phyloP scores from a whole-genome alignment of 495 filamentous ascomycete species.

The Polyplosphaeria fusca region DNA sequence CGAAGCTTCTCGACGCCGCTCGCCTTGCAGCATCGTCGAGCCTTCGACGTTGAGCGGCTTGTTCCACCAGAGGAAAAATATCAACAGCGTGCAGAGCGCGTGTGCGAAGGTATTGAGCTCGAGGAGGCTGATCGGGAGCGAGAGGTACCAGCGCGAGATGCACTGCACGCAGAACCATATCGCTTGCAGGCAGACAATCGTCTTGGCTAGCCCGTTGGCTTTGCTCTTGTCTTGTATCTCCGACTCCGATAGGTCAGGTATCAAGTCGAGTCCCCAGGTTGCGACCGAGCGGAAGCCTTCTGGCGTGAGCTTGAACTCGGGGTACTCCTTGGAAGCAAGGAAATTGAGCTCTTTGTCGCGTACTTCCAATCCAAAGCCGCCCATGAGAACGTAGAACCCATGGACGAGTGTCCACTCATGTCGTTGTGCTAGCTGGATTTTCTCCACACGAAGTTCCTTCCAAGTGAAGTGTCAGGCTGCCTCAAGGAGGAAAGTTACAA shows the following conservation, averaged over 20 bases:
- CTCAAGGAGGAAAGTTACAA: too few species aligned
- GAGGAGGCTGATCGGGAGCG: conserved; percentile 39
- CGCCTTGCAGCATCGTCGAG: conserved; percentile 18
- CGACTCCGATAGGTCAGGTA: conserved; percentile 33
- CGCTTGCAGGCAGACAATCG: conserved; percentile 39
- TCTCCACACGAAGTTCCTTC: too few species aligned
- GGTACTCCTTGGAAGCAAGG: conserved; percentile 9
- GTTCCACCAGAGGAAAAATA: conserved; percentile 45
- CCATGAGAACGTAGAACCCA: conserved; percentile 46
- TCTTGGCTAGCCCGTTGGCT: conserved; percentile 40
- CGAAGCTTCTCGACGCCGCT: not conserved
- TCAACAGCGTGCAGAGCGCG: conserved; percentile 42
- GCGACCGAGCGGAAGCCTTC: conserved; percentile 28
- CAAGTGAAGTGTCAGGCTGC: too few species aligned
- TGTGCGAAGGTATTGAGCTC: conserved; percentile 48
- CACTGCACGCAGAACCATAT: conserved; percentile 42
- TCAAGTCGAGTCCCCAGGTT: not conserved
- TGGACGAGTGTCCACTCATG: conserved; percentile 43
- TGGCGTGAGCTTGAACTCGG: conserved; percentile 24
- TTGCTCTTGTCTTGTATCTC: conserved; percentile 46
- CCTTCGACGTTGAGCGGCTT: conserved; percentile 44
- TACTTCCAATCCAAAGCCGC: conserved; percentile 40
- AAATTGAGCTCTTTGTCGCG: conserved; percentile 20
- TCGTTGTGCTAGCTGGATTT: too few species aligned
- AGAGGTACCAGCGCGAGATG: conserved; percentile 31